Base-by-base conservation (phyloP, 2,329 filamentous ascomycete genomes). In the Bimuria novae-zelandiae region DNA sequence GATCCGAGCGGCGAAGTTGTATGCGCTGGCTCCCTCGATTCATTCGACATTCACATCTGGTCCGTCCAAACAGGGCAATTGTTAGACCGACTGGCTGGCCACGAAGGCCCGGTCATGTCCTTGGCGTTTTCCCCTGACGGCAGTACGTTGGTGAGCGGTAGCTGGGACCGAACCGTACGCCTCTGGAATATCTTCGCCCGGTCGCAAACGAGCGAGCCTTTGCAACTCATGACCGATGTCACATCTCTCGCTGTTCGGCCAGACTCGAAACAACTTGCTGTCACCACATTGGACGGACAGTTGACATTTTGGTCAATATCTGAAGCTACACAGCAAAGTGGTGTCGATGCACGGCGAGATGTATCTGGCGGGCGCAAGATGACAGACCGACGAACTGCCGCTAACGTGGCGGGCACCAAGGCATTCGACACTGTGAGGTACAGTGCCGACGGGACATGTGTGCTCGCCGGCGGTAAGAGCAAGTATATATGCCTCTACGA, bases 401-500 rank as follows among this genome's bases (percentile, higher is more conserved):
- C 94, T 40, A 97, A 96, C 66, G 88, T 89, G 2, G 84, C 91
- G 1, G 91, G 91, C 32, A 96, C 90, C 36, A 99, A 99, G 73
- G 89, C 86, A 60, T 99, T 96, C 77, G 88, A 84, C 66, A 89
- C 89, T 6, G 89, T 99, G 60, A 85, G 84, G 49, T 99, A 97
- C 77, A 96, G 92, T 71, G 89, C 90, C 1, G 94, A 99, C 69
- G 94, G 94, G 11, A 89, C 86, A 57, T 97, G 94, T 65, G 80
- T 99, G 10, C 80, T 99, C 35, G 94, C 93, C 0, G 92, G 86
- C 42, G 94, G 94, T 27, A 96, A 94, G 80, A 97, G 92, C 86
- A 99, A 99, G 77, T 97, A 96, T 74, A 97, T 99, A 47, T 97
- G 94, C 71, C 76, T 99, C 52, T 99, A 99, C 76, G 93, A 95